Evolutionary conservation across 1,139 yeast genomes (phyloP).

Genomic region (Pichia norvegensis): DNA sequence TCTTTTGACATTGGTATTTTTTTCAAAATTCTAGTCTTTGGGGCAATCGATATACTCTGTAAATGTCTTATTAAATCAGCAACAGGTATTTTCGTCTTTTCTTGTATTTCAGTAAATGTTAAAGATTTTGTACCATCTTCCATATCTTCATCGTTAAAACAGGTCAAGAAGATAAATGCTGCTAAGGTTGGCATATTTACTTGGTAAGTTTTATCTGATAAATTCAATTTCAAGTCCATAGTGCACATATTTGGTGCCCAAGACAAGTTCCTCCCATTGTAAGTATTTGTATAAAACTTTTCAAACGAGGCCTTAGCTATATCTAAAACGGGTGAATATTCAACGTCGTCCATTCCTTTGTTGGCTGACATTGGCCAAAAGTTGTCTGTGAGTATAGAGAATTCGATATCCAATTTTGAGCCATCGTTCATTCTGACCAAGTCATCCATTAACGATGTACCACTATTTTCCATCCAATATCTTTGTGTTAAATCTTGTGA

Average conservation of each 20-base stretch:
- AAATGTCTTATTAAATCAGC: slow-evolving; percentile 68
- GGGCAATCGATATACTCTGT: slow-evolving; percentile 80
- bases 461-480: slow-evolving; percentile 1
- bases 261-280: slow-evolving; percentile 63
- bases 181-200: slow-evolving; percentile 77
- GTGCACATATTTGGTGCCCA: slow-evolving; percentile 87
- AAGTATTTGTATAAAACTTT: slow-evolving; percentile 49
- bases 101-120: slow-evolving; percentile 55
- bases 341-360: slow-evolving; percentile 46
- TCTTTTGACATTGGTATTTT: slow-evolving; percentile 74
- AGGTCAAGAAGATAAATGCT: slow-evolving; percentile 56
- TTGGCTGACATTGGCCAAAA: slow-evolving; percentile 61
- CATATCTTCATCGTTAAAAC: slow-evolving; percentile 49
- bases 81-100: slow-evolving; percentile 64
- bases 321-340: slow-evolving; percentile 43
- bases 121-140: slow-evolving; percentile 33
- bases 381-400: slow-evolving; percentile 48
- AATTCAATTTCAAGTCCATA: slow-evolving; percentile 64
- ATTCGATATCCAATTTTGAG: slow-evolving; percentile 35
- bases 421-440: slow-evolving; percentile 18
- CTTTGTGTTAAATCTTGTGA: slow-evolving; percentile 43
- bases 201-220: slow-evolving; percentile 65
- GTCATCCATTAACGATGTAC: slow-evolving; percentile 4
- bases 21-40: slow-evolving; percentile 62
- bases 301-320: slow-evolving; percentile 37